Conservation (phyloP, 2,329 filamentous ascomycete species). For the Fusarium sp. region DNA sequence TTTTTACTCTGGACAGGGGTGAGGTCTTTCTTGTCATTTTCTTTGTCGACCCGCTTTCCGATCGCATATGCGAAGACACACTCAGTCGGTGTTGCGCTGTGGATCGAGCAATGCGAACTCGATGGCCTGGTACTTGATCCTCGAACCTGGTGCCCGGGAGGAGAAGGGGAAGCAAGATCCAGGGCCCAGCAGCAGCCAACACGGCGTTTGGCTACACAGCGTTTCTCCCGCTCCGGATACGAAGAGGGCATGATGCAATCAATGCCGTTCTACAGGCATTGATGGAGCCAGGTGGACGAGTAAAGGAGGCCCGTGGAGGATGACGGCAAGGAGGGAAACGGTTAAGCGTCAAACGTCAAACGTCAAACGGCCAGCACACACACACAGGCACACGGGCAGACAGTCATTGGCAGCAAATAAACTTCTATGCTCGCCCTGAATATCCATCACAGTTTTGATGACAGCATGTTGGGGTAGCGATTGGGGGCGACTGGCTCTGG, state of each 20-base stretch:
- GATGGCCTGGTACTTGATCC: background rate
- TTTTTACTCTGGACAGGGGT: background rate
- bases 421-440: background rate
- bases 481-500: background rate
- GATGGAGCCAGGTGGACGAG: background rate
- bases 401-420: background rate
- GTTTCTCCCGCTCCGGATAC: background rate
- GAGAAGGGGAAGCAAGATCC: background rate
- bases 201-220: background rate
- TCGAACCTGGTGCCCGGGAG: background rate
- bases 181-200: background rate
- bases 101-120: background rate
- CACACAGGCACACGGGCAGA: background rate
- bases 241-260: conserved; percentile 3
- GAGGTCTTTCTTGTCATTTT: background rate
- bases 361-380: background rate
- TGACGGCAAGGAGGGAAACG: conserved; percentile 7
- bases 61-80: conserved; percentile 5
- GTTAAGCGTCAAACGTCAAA: conserved; percentile 4
- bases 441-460: background rate
- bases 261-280: background rate
- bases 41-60: background rate
- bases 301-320: background rate
- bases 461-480: background rate
- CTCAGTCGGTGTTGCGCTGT: background rate